Percentiles rank a stretch among this genome's conserved stretches.
Evolutionary conservation across 805 yeast genomes (phyloP).

Genomic region (Torulaspora indica): DNA sequence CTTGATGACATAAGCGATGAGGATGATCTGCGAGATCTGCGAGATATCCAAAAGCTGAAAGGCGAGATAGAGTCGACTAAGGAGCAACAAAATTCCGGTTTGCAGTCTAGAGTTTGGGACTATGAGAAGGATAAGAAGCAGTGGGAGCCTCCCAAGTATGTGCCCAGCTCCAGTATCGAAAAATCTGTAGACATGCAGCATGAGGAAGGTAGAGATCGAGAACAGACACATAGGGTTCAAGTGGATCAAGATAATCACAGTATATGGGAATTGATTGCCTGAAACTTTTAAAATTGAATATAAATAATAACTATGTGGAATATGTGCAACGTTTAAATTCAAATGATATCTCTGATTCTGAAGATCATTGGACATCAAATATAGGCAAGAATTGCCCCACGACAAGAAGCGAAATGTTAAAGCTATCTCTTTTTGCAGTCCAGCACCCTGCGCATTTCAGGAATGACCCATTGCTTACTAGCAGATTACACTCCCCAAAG

Average conservation of each 20-base stretch:
- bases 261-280: slow-evolving; percentile 22
- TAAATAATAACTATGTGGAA: neutral
- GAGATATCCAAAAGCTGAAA: slow-evolving; percentile 28
- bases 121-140: slow-evolving; percentile 48
- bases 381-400: slow-evolving; percentile 78
- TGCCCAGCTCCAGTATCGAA: slow-evolving; percentile 11
- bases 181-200: neutral
- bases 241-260: slow-evolving; percentile 18
- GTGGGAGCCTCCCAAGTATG: slow-evolving; percentile 53
- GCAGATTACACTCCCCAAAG: slow-evolving; percentile 38
- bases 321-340: neutral
- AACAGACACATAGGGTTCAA: slow-evolving; percentile 27
- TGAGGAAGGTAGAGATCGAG: neutral
- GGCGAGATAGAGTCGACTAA: slow-evolving; percentile 20
- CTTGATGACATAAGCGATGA: slow-evolving; percentile 37
- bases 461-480: slow-evolving; percentile 37
- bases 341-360: neutral
- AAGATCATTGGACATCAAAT: slow-evolving; percentile 29
- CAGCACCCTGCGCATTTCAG: slow-evolving; percentile 73
- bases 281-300: neutral
- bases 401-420: slow-evolving; percentile 78
- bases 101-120: slow-evolving; percentile 52
- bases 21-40: slow-evolving; percentile 35
- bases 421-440: slow-evolving; percentile 80
- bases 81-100: slow-evolving; percentile 17